Conservation (phyloP, 1,284 basidiomycete species). For the Marasmius tenuissimus region DNA sequence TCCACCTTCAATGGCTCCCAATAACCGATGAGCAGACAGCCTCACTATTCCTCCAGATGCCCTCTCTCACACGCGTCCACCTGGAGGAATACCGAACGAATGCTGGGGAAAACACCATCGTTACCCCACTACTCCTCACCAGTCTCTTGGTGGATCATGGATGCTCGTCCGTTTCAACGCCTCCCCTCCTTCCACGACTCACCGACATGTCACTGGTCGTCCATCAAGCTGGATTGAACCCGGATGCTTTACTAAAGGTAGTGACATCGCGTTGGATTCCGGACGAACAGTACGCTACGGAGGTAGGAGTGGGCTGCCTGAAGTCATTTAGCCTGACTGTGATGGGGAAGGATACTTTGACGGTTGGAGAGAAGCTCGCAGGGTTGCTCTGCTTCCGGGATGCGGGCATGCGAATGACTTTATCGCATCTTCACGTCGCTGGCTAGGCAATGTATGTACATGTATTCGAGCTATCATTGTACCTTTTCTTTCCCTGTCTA, state of each 20-base stretch:
- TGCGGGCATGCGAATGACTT: background rate
- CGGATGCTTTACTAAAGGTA: background rate
- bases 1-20: background rate
- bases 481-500: too few relatives aligned
- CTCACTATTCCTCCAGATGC: background rate
- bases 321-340: background rate
- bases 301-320: background rate
- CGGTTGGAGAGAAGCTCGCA: background rate
- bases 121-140: background rate
- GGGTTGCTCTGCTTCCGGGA: constrained; percentile 1
- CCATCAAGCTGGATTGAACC: background rate
- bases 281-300: background rate
- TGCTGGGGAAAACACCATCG: background rate
- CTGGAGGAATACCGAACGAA: background rate
- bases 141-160: background rate
- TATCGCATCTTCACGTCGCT: background rate
- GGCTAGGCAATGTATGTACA: too few relatives aligned
- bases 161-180: background rate
- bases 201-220: background rate
- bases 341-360: background rate
- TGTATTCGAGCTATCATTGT: too few relatives aligned
- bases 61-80: background rate
- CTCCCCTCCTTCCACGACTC: background rate
- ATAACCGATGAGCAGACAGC: background rate
- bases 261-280: background rate